phyloP scores from a whole-genome alignment of 768 basidiomycete genomes.

The Lactarius sanguifluus region DNA sequence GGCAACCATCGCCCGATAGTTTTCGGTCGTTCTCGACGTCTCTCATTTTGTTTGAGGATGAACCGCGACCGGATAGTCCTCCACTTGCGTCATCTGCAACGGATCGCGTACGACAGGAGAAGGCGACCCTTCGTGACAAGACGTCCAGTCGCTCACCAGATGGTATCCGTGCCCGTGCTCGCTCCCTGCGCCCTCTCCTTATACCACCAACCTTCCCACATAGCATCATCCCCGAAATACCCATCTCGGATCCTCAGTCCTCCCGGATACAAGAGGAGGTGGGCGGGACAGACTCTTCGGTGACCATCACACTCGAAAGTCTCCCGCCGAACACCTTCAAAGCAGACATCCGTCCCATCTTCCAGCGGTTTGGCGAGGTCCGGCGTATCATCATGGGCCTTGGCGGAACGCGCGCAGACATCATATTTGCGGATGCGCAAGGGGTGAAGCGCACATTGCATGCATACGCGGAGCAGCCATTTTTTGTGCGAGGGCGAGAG shows the following conservation, averaged over 20 bases:
- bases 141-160: neutral
- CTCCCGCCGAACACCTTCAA: constrained; percentile 6
- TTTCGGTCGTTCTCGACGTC: neutral
- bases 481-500: constrained; percentile 10
- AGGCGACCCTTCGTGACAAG: no score
- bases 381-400: neutral
- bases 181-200: constrained; percentile 11
- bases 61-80: neutral
- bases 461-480: constrained; percentile 16
- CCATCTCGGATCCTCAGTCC: neutral
- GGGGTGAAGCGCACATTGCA: constrained; percentile 6
- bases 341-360: constrained; percentile 11
- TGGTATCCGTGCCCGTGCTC: neutral
- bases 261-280: neutral
- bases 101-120: neutral
- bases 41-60: neutral
- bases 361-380: constrained; percentile 16
- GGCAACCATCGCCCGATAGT: neutral
- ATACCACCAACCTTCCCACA: constrained; percentile 10
- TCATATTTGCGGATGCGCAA: constrained; percentile 2
- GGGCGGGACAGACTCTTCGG: neutral
- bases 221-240: neutral
- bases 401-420: constrained; percentile 6
- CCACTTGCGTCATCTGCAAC: neutral
- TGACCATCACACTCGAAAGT: neutral